Evolutionary conservation across 208 protist genomes (phyloP), one percentile per base, ranked within the genome.

Genomic region (Acanthamoeba healyi): DNA sequence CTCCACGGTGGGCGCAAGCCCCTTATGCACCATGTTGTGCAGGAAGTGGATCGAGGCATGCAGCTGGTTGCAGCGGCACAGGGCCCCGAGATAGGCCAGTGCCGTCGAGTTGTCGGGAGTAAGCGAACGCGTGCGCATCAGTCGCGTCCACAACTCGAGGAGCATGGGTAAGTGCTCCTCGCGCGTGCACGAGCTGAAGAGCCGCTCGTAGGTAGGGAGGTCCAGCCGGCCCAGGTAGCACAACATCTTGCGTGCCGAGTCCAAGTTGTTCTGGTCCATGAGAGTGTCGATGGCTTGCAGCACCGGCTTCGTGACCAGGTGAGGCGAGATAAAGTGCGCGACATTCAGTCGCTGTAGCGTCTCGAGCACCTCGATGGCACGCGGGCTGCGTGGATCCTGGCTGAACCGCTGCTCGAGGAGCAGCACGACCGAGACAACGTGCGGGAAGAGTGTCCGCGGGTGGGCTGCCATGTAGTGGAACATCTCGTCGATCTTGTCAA

Each of bases 11-110:
- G 44, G 38, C 29, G 22, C 0, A 4, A 24, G 0, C 0, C 42
- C 26, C 14, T 58, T 38, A 24, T 26, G 4, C 44, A 9, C 15
- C 77, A 86, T 51, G 40, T 26, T 58, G 77, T 58, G 77, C 29
- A 86, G 77, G 77, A 86, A 58, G 44, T 49, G 77, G 44, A 58
- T 26, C 32, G 77, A 40, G 0, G 0, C 6, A n/a, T 86, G 77
- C 1, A 58, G 42, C 10, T 0, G 0, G 46, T 26, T n/a, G n/a
- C 5, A 0, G 38, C 77, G 77, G 46, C 40, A 58, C n/a, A 86
- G 44, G 77, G 77, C 77, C 77, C 58, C n/a, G 44, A 86, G 42
- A 26, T 58, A 58, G n/a, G 77, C 77, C 77, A 58, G 24, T 26
- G 29, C 9, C 14, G 29, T 26, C 24, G 38, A 0, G 42, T 29